These are phyloP conservation scores for Macadamia integrifolia DNA, from an alignment of 164 flowering plant species.

Conservation along the genomic window DNA sequence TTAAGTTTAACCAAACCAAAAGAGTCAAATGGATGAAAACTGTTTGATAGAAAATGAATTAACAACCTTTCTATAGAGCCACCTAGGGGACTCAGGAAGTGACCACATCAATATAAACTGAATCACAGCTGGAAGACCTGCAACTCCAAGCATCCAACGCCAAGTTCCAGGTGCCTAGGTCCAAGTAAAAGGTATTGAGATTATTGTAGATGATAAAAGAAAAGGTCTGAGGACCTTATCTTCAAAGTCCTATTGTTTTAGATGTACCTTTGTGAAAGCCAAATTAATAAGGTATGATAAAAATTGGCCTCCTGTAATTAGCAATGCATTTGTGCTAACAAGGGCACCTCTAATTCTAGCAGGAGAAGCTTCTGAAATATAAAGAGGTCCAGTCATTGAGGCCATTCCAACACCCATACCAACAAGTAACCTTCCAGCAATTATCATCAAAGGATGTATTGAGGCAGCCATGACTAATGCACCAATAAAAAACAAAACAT, in stretches of 20 bases:
- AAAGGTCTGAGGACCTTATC: no score
- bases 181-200: no score
- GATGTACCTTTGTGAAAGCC: conserved; percentile 3
- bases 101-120: background rate
- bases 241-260: background rate
- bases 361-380: conserved; percentile 13
- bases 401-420: conserved; percentile 4
- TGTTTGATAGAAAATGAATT: background rate
- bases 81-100: background rate
- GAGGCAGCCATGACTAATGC: conserved; percentile 1
- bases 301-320: background rate
- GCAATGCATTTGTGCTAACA: conserved; percentile 8
- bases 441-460: background rate
- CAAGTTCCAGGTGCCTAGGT: background rate
- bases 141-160: conserved; percentile 1
- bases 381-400: conserved; percentile 10
- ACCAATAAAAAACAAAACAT: background rate
- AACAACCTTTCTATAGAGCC: background rate
- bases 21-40: background rate
- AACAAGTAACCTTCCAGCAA: background rate
- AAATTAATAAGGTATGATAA: background rate
- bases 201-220: no score
- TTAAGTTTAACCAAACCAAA: no score
- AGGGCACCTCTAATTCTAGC: conserved; percentile 11
- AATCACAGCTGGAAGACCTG: background rate